Evolutionary conservation across 441 rosid genomes (phyloP), one percentile per base, ranked within the genome.

Genomic region (Raphanus hybrid): DNA sequence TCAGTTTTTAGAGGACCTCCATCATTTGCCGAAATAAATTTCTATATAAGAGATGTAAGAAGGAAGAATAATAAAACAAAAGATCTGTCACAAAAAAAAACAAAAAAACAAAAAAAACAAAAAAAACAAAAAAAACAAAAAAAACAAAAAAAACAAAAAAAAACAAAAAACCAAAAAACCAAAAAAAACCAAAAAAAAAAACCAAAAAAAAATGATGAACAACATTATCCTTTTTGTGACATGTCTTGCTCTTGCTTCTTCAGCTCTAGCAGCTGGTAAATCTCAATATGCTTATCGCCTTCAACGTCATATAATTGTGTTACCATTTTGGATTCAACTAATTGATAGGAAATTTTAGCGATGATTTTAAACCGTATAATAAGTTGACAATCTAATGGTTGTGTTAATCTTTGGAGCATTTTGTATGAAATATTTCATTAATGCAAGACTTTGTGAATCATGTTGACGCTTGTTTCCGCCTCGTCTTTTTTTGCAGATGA

Each of bases 251-350:
- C 82, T 79, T 74, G 58, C 32, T 32, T 63, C 75, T 43, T 63
- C 71, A 39, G 69, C 61, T 69, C 57, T 79, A 15, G 81, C 82
- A 26, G 81, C 82, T n/a, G 71, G 82, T 78, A 73, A 41, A 54
- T 58, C 64, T 12, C 32, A 43, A 2, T 12, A 39, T 23, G 14
- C 20, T 69, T 8, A 8, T 29, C 6, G 23, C 57, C 20, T 52
- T 14, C 3, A 50, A 14, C 57, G 57, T 50, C 57, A 45, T 52
- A 52, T 9, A n/a, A 63, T 16, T 52, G 23, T 54, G 23, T 54
- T 52, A 62, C 75, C 39, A 45, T 45, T 64, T 67, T 45, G 68
- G 37, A 41, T 67, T 59, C 60, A 39, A 67, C 23, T 8, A 4
- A 41, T 2, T 11, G 48, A 43, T 75, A 66, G 37, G 71, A 15